These are phyloP conservation scores for Citrus unshiu DNA, from an alignment of 345 rosid species.

Conservation along the genomic window DNA sequence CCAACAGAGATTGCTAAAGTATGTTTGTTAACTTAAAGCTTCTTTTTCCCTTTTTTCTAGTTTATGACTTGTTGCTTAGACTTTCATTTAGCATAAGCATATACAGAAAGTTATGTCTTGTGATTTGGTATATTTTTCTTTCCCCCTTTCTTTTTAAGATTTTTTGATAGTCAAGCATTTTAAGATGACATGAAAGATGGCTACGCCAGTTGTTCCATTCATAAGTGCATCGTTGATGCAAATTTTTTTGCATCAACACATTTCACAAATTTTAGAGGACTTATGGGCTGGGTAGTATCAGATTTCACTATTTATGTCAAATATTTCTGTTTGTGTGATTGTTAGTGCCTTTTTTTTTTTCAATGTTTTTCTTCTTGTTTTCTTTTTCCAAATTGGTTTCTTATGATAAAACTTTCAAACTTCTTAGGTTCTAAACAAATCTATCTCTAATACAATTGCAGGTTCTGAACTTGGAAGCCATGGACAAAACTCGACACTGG, in stretches of 20 bases:
- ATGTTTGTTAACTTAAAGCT: constrained; percentile 5
- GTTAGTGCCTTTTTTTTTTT: background rate
- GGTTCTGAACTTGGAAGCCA: constrained; percentile 77
- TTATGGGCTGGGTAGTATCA: background rate
- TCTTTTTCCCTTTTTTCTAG: background rate
- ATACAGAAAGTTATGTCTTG: background rate
- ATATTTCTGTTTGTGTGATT: too few relatives aligned
- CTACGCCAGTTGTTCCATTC: background rate
- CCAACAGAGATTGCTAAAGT: constrained; percentile 87
- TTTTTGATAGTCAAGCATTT: background rate
- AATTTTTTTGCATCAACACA: background rate
- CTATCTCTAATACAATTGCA: constrained; percentile 13
- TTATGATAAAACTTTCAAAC: background rate
- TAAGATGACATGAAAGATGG: background rate
- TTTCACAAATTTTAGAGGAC: background rate
- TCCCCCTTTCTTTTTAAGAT: background rate
- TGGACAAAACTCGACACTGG: constrained; percentile 93
- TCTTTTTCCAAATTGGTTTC: too few relatives aligned
- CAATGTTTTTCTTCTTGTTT: too few relatives aligned
- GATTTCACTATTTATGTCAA: too few relatives aligned
- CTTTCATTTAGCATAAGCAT: background rate
- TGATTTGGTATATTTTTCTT: background rate
- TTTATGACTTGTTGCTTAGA: background rate
- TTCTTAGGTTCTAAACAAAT: background rate
- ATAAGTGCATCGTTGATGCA: background rate